A percentile compares a stretch with the other conserved stretches of the same genome.
phyloP scores from a whole-genome alignment of 2,329 filamentous ascomycete species.

The Leptographium flavum region DNA sequence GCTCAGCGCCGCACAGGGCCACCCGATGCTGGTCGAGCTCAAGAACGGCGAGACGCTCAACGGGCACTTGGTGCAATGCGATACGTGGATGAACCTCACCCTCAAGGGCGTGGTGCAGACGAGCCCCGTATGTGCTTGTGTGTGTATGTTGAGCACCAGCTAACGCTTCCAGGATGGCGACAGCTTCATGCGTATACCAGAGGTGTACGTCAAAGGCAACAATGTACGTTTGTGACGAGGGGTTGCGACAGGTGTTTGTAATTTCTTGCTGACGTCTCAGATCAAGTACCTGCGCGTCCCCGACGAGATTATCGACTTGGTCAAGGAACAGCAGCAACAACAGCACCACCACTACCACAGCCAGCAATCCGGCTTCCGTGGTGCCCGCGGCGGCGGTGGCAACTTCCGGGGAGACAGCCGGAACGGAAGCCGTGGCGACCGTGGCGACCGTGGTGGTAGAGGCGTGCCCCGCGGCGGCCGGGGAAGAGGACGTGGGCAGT shows the following conservation, averaged over 20 bases:
- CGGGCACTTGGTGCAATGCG: constrained; percentile 88
- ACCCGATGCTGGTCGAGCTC: constrained; percentile 94
- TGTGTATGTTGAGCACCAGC: neutral
- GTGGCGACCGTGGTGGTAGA: constrained; percentile 30
- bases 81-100: constrained; percentile 99
- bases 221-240: constrained; percentile 49
- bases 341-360: constrained; percentile 9
- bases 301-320: constrained; percentile 89
- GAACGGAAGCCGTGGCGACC: constrained; percentile 35
- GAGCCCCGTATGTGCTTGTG: constrained; percentile 48
- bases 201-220: constrained; percentile 94
- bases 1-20: constrained; percentile 88
- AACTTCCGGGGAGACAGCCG: constrained; percentile 42
- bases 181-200: constrained; percentile 80
- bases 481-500: constrained; percentile 22
- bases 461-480: constrained; percentile 40
- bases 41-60: constrained; percentile 97
- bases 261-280: constrained; percentile 29
- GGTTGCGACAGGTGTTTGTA: neutral
- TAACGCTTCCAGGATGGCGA: constrained; percentile 58
- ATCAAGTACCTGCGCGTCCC: constrained; percentile 97
- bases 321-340: constrained; percentile 80
- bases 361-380: constrained; percentile 40
- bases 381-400: constrained; percentile 42
- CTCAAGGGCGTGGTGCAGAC: constrained; percentile 96